These are phyloP conservation scores for Exophiala xenobiotica DNA, from an alignment of 2,329 filamentous ascomycete genomes.

Conservation along the genomic window DNA sequence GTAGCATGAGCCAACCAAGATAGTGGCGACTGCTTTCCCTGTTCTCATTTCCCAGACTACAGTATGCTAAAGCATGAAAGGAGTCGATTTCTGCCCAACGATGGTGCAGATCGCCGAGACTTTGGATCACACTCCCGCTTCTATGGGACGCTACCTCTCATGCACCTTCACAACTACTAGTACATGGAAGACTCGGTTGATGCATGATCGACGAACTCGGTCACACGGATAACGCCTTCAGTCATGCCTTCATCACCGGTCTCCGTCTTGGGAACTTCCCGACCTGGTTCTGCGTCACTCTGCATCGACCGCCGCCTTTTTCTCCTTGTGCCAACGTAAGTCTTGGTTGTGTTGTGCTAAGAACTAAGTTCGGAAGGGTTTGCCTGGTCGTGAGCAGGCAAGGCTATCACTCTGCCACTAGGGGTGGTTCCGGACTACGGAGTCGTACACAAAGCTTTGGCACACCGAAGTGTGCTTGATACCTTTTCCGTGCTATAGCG, in stretches of 20 bases:
- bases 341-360: background rate
- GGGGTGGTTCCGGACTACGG: too few species aligned
- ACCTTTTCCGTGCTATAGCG: too few species aligned
- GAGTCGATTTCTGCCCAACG: constrained; percentile 25
- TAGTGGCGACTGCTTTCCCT: background rate
- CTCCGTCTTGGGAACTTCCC: too few species aligned
- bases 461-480: background rate
- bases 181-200: too few species aligned
- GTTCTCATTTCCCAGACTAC: constrained; percentile 6
- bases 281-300: too few species aligned
- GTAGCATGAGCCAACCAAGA: background rate
- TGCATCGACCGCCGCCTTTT: too few species aligned
- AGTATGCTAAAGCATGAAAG: constrained; percentile 1
- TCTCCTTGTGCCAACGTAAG: too few species aligned
- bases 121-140: constrained; percentile 3
- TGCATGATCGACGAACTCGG: background rate
- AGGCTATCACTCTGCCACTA: background rate
- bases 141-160: background rate
- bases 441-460: too few species aligned
- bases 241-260: background rate
- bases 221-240: background rate
- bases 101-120: constrained; percentile 17
- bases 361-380: background rate
- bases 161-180: too few species aligned
- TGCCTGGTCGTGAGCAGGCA: background rate